Evolutionary conservation across 805 yeast genomes (phyloP).

Genomic region (Suhomyces kilbournensis): DNA sequence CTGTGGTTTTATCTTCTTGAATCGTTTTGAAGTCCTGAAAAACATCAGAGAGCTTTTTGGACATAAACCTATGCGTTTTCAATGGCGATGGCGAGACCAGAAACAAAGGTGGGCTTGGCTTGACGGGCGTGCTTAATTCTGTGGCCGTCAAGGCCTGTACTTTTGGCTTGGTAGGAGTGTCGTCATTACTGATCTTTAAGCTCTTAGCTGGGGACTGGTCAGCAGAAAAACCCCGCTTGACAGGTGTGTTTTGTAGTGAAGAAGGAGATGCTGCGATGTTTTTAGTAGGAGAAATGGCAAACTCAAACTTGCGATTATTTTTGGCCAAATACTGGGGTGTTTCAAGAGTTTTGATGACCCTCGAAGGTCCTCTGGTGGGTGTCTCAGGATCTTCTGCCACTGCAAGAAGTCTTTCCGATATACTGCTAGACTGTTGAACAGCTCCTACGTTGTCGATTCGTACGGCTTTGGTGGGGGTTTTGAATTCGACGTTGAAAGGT

Average conservation of each 20-base stretch:
- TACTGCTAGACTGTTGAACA: background rate
- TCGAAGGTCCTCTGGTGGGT: background rate
- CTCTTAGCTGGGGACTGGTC: background rate
- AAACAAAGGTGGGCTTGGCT: slow-evolving; percentile 15
- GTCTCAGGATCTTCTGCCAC: background rate
- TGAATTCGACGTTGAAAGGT: slow-evolving; percentile 16
- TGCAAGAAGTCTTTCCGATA: slow-evolving; percentile 6
- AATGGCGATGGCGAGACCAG: slow-evolving; percentile 48
- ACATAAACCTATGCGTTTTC: slow-evolving; percentile 30
- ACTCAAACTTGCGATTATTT: slow-evolving; percentile 14
- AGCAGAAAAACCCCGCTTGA: background rate
- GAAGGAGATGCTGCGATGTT: background rate
- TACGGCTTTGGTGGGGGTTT: slow-evolving; percentile 33
- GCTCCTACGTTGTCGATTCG: background rate
- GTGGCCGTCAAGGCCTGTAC: background rate
- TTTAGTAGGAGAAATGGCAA: slow-evolving; percentile 2
- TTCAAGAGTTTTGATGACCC: slow-evolving; percentile 5
- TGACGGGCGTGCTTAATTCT: slow-evolving; percentile 7
- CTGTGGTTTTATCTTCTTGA: slow-evolving; percentile 12
- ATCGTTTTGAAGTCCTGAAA: slow-evolving; percentile 45
- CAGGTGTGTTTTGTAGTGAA: background rate
- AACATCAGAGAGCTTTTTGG: slow-evolving; percentile 41
- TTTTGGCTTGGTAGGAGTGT: background rate
- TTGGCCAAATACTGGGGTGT: slow-evolving; percentile 26
- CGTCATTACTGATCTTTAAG: background rate